Conservation (phyloP, 2,329 filamentous ascomycete genomes). For the Verticillium dahliae region DNA sequence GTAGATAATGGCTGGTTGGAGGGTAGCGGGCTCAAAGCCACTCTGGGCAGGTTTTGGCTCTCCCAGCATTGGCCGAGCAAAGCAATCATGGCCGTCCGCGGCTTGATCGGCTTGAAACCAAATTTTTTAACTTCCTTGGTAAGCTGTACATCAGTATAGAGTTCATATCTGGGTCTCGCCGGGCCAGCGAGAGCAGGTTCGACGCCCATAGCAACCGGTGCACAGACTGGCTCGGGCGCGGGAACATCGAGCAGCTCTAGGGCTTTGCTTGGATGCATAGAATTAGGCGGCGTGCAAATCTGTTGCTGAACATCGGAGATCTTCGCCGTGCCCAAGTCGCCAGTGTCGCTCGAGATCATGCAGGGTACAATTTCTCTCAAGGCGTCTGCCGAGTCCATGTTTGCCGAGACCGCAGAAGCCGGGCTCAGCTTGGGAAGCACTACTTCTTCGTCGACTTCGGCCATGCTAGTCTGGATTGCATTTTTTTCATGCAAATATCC, state of each 20-base stretch:
- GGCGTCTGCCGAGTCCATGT: not conserved
- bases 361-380: not conserved
- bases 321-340: not conserved
- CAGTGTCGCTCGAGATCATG: not conserved
- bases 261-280: not conserved
- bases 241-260: not conserved
- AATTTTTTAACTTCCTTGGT: slow-evolving; percentile 55
- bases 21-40: slow-evolving; percentile 15
- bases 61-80: slow-evolving; percentile 67
- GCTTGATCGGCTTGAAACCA: slow-evolving; percentile 68
- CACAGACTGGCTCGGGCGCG: not conserved
- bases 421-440: not conserved
- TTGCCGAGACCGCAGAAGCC: not conserved
- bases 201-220: not conserved
- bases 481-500: slow-evolving; percentile 20
- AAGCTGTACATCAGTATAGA: slow-evolving; percentile 57
- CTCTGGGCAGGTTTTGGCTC: slow-evolving; percentile 29
- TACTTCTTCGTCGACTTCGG: not conserved
- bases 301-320: not conserved
- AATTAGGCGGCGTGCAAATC: not conserved
- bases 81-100: slow-evolving; percentile 61
- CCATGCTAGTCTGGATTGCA: not conserved
- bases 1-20: slow-evolving; percentile 7
- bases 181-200: not conserved
- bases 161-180: slow-evolving; percentile 47